Evolutionary conservation across 2,329 filamentous ascomycete genomes (phyloP).

Genomic region (Fusarium agapanthi): DNA sequence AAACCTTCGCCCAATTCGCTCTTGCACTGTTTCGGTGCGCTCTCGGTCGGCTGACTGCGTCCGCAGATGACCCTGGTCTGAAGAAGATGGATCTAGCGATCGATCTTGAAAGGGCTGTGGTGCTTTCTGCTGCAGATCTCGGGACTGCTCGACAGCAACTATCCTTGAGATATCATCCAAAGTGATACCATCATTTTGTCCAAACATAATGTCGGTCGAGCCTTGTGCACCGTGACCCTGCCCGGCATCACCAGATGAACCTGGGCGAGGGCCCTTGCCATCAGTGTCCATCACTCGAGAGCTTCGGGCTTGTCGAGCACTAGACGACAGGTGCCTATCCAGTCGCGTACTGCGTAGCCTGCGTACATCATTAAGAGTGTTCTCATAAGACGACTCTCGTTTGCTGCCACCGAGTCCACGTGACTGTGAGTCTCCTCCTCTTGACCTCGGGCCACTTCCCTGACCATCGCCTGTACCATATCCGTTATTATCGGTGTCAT

Average conservation of each 20-base stretch:
- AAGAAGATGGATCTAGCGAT: conserved; percentile 54
- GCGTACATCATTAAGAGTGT: conserved; percentile 94
- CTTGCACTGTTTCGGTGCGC: conserved; percentile 62
- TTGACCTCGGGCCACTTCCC: conserved; percentile 66
- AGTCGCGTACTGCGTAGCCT: conserved; percentile 90
- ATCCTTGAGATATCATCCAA: conserved; percentile 96
- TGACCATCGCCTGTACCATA: conserved; percentile 46
- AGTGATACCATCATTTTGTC: conserved; percentile 89
- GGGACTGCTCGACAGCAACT: conserved; percentile 92
- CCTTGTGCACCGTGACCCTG: conserved; percentile 50
- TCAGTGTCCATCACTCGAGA: conserved; percentile 85
- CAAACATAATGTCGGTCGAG: conserved; percentile 83
- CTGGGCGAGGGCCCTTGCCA: conserved; percentile 73
- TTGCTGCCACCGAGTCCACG: conserved; percentile 40
- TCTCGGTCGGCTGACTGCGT: conserved; percentile 65
- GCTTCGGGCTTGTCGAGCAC: conserved; percentile 87
- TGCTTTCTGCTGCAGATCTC: conserved; percentile 81
- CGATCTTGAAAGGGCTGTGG: conserved; percentile 33
- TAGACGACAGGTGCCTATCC: conserved; percentile 93
- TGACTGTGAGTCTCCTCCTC: conserved; percentile 25
- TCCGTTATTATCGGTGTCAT: conserved; percentile 63
- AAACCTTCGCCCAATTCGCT: conserved; percentile 75
- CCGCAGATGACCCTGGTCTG: conserved; percentile 73
- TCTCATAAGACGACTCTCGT: conserved; percentile 85
- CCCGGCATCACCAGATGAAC: conserved; percentile 71